Base-by-base conservation (phyloP, 192 early-diverging fungal species). In the Linnemannia elongata region DNA sequence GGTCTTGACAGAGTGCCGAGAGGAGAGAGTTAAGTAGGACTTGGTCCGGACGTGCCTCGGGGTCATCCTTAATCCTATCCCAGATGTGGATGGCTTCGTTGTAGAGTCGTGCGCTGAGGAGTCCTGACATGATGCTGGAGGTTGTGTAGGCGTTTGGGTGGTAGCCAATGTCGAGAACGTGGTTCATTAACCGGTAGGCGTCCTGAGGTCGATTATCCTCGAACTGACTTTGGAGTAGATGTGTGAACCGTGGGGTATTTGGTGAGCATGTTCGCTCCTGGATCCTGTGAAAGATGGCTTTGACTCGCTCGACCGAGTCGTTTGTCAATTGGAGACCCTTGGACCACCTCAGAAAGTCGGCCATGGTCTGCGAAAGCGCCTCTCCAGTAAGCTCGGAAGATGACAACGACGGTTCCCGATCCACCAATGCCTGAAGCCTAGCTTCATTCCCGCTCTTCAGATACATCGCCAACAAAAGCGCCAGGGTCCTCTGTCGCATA, bases 151-250 rank as follows among this genome's bases (percentile, higher is more conserved):
- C 24, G 35, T 81, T 73, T 18, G 69, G 45, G 20, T 47, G 66
- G 35, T 78, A 87, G 0, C 85, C 85, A 20, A 87, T 63, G 72
- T 87, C 85, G 17, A 87, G 79, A 6, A 49, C 72, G 69, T 87
- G 85, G 71, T 81, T 81, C 3, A 81, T 8, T 4, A 87, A 68
- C 10, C 60, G 72, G 24, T 78, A 22, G 15, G 79, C 85, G 12
- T 87, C 79, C 15, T 72, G 13, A 4, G 79, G 63, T 44, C 63
- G 52, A 36, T 78, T 72, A 12, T 13, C 54, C 6, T 30, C 13
- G 35, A 81, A 81, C 0, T 74, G 60, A 2, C 49, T 20, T 3
- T 41, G 44, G 38, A 87, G 75, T 17, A 81, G 52, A 22, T 35
- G 36, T 4, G 85, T 87, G 22, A 87, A 87, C 39, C 75, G 74